Evolutionary conservation across 305 asterid species (phyloP).

Genomic region (Stenogyne calaminthoides): DNA sequence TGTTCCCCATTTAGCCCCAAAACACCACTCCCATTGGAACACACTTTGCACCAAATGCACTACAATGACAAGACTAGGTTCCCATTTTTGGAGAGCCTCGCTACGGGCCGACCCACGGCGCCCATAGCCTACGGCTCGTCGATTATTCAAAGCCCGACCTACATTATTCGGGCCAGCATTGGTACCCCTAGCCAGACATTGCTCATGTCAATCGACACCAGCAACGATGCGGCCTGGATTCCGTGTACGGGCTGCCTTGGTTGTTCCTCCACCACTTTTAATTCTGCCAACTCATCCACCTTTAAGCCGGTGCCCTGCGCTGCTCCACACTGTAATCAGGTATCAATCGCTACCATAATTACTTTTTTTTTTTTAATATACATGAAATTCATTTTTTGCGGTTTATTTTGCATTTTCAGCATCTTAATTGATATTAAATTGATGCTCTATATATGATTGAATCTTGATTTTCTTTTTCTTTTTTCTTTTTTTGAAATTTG

Average conservation of each 20-base stretch:
- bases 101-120: conserved; percentile 53
- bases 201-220: conserved; percentile 71
- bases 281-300: conserved; percentile 53
- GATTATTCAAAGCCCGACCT: conserved; percentile 63
- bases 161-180: conserved; percentile 65
- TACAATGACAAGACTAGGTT: conserved; percentile 55
- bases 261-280: conserved; percentile 54
- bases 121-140: conserved; percentile 69
- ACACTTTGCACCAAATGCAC: conserved; percentile 63
- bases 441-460: background rate
- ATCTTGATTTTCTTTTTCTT: too few species aligned
- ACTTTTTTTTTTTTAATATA: background rate
- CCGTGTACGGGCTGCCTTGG: conserved; percentile 79
- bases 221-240: conserved; percentile 78
- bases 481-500: too few species aligned
- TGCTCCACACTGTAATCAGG: conserved; percentile 66
- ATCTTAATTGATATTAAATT: background rate
- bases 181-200: conserved; percentile 75
- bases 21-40: conserved; percentile 51
- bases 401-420: background rate
- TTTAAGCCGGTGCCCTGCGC: conserved; percentile 57
- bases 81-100: conserved; percentile 55
- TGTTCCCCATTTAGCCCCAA: conserved; percentile 59
- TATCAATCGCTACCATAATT: conserved; percentile 12
- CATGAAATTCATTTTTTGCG: background rate